Percentiles rank a stretch among this genome's conserved stretches.
These are phyloP conservation scores for Salinomyces thailandicus DNA, from an alignment of 2,329 filamentous ascomycete genomes.

Conservation along the genomic window DNA sequence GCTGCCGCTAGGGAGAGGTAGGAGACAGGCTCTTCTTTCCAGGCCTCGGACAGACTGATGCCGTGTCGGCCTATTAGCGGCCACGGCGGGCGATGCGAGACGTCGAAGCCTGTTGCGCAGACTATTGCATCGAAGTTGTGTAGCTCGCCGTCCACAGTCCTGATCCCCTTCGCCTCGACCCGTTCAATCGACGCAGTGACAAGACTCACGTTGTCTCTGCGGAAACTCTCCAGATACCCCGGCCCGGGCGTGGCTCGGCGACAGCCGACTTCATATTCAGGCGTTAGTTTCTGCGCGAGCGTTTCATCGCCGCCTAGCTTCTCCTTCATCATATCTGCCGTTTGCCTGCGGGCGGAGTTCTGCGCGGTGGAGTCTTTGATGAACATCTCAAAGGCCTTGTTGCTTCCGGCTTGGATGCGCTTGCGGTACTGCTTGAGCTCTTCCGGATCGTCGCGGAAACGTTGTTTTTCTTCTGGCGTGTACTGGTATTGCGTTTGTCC, in stretches of 20 bases:
- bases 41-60: conserved; percentile 17
- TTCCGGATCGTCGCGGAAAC: conserved; percentile 28
- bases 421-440: conserved; percentile 35
- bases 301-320: conserved; percentile 46
- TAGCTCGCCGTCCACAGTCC: conserved; percentile 24
- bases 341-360: conserved; percentile 11
- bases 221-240: conserved; percentile 32
- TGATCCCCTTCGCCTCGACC: conserved; percentile 18
- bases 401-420: conserved; percentile 33
- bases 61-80: conserved; percentile 29
- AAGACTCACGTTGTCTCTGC: conserved; percentile 19
- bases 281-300: conserved; percentile 40
- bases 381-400: conserved; percentile 31
- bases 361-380: conserved; percentile 41
- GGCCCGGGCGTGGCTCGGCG: conserved; percentile 38
- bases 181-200: conserved; percentile 17
- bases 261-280: conserved; percentile 37
- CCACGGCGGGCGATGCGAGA: conserved; percentile 26
- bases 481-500: conserved; percentile 20
- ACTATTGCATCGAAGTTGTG: conserved; percentile 39
- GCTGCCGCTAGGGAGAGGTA: conserved; percentile 6
- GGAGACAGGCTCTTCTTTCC: conserved; percentile 18
- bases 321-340: conserved; percentile 37
- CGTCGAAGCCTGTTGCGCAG: conserved; percentile 33
- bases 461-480: conserved; percentile 19